Base-by-base conservation (phyloP, 805 yeast genomes). In the Candida mattraensis region DNA sequence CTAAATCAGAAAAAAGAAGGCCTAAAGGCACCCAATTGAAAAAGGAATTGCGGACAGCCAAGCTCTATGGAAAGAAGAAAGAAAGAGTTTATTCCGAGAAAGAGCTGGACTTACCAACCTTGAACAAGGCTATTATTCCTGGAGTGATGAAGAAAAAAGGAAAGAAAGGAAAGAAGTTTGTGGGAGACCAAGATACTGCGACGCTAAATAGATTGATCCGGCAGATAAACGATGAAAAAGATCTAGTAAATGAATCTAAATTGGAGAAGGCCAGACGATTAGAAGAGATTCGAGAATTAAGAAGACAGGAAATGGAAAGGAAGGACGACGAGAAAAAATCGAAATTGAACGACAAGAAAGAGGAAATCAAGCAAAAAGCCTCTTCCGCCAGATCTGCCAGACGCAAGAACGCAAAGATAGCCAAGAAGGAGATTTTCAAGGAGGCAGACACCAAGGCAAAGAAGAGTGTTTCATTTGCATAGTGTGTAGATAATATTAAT, bases 261-360 rank as follows among this genome's bases (percentile, higher is more conserved):
- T 68, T 93, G 38, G 99, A 91, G 56, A 87, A 86, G 56, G 81
- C 95, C 0, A 78, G 86, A 55, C 80, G 95, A 61, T 69, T 93
- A 30, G 97, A 91, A 61, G 95, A 86, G 50, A 76, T 91, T 40
- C 74, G 99, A 54, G 96, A 87, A 28, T 67, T 87, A 47, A 87
- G 84, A 66, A 78, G 87, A 53, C 72, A 81, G 62, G 98, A 93
- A 60, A 76, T 91, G 45, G 97, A 91, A 58, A 69, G 83, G 57
- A 83, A 82, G 56, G 96, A 91, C 51, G 73, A 74, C 35, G 78
- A 66, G 21, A 87, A 87, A 64, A 64, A 70, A 42, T 73, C 69
- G 37, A 81, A 81, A 56, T 61, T 88, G 27, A 94, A 87, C 45
- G 76, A 69, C 38, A 89, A 84, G 60, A 88, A 87, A 64, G 66